A percentile compares a stretch with the other conserved stretches of the same genome.
These are phyloP conservation scores for Penicillium lividum DNA, from an alignment of 495 filamentous ascomycete genomes.

Conservation along the genomic window DNA sequence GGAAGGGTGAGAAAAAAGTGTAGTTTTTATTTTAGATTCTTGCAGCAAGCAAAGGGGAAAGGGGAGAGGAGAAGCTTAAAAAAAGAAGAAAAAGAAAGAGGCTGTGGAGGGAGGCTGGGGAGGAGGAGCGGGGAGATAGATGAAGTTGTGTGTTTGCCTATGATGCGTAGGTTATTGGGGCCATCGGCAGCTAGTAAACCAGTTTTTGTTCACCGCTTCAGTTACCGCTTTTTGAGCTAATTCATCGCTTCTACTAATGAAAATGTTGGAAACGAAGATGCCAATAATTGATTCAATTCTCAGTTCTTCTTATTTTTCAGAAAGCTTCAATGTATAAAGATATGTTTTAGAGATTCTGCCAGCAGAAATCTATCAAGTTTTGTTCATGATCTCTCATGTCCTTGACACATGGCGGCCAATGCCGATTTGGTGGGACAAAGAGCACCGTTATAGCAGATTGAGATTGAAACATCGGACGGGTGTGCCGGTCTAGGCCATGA, in stretches of 20 bases:
- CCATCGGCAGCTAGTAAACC: not conserved
- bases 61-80: conserved; percentile 8
- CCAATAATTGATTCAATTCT: too few species aligned
- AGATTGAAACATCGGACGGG: not conserved
- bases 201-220: not conserved
- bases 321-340: not conserved
- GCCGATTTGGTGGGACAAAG: not conserved
- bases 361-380: not conserved
- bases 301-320: not conserved
- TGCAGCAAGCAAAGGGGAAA: conserved; percentile 3
- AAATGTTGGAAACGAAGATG: too few species aligned
- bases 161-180: conserved; percentile 6
- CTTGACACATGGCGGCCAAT: not conserved
- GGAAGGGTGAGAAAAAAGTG: conserved; percentile 4
- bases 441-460: not conserved
- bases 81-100: conserved; percentile 19
- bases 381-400: not conserved
- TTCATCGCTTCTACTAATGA: not conserved
- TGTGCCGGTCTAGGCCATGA: not conserved
- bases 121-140: conserved; percentile 19
- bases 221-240: not conserved
- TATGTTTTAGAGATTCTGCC: not conserved
- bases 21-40: not conserved
- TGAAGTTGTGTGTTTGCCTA: conserved; percentile 26
- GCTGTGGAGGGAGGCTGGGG: conserved; percentile 30